phyloP scores from a whole-genome alignment of 169 alveolate genomes.

The Condylostoma magnum region DNA sequence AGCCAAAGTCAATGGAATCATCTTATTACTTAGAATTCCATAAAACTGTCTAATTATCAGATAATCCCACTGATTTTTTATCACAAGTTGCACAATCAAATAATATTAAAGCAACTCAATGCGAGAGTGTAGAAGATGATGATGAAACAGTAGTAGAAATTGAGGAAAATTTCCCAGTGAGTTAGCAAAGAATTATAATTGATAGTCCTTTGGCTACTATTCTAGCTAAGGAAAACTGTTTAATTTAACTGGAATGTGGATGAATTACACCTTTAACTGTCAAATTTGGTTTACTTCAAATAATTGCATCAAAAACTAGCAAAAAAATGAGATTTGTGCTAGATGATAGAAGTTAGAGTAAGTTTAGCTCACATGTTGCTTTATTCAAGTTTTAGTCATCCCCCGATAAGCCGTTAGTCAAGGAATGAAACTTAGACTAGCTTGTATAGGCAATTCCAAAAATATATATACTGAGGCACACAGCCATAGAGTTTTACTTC shows the following conservation, averaged over 20 bases:
- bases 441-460: neutral
- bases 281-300: neutral
- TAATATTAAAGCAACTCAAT: neutral
- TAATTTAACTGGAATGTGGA: slow-evolving; percentile 7
- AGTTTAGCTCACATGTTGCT: neutral
- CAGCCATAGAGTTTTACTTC: slow-evolving; percentile 31
- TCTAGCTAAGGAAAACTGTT: neutral
- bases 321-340: neutral
- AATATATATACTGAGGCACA: neutral
- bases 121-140: neutral
- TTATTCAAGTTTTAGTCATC: neutral
- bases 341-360: neutral
- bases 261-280: neutral
- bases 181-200: neutral
- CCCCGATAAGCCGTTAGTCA: neutral
- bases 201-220: neutral
- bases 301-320: neutral
- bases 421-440: slow-evolving; percentile 19
- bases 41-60: neutral
- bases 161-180: neutral
- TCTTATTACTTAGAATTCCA: neutral
- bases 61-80: neutral
- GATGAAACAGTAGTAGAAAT: neutral
- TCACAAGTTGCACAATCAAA: neutral
- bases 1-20: neutral